Conservation (phyloP, 2,329 filamentous ascomycete genomes). For the Cytospora leucostoma region DNA sequence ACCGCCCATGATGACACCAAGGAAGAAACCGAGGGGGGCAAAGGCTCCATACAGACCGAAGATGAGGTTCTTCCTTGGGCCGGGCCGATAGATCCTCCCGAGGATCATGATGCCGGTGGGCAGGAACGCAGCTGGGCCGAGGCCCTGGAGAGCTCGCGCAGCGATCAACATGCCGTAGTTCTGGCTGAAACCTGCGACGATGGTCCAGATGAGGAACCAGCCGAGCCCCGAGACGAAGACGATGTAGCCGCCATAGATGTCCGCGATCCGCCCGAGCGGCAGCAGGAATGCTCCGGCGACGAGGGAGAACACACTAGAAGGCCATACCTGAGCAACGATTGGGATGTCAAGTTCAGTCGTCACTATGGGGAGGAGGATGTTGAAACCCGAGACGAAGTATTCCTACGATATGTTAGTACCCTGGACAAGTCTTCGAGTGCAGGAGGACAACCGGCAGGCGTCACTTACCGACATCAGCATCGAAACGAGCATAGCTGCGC, state of each 20-base stretch:
- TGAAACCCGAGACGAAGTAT: conserved; percentile 77
- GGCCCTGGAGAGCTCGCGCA: conserved; percentile 72
- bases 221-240: conserved; percentile 61
- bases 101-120: conserved; percentile 70
- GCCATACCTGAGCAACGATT: conserved; percentile 62
- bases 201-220: conserved; percentile 70
- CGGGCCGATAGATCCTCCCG: conserved; percentile 68
- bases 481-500: conserved; percentile 59
- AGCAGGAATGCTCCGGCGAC: conserved; percentile 60
- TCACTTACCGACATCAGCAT: conserved; percentile 54
- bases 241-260: conserved; percentile 63
- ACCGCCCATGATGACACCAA: conserved; percentile 68
- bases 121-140: conserved; percentile 72
- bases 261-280: conserved; percentile 61
- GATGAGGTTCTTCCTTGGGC: conserved; percentile 70
- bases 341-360: conserved; percentile 65
- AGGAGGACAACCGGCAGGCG: too few species aligned
- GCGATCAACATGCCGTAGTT: conserved; percentile 71
- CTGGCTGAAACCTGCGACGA: conserved; percentile 69
- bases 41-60: conserved; percentile 60
- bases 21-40: conserved; percentile 59
- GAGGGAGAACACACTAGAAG: conserved; percentile 60
- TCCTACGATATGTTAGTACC: conserved; percentile 49
- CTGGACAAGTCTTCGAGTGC: not conserved
- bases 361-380: conserved; percentile 69